A percentile compares a stretch with the other conserved stretches of the same genome.
phyloP scores from a whole-genome alignment of 2,329 filamentous ascomycete species.

The Grosmannia serpens region DNA sequence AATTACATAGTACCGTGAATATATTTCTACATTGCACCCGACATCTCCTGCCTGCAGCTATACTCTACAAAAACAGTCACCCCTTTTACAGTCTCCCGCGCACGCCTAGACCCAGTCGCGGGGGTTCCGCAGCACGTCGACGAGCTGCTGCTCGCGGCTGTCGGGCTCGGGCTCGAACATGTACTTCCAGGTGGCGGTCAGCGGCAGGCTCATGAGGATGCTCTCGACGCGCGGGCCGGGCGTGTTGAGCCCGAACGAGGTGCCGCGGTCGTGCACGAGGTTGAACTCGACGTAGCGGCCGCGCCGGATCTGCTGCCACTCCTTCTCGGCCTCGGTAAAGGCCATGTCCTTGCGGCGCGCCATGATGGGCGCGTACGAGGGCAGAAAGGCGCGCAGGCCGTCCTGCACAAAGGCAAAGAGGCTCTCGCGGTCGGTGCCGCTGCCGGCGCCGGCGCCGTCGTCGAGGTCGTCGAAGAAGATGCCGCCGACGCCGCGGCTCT shows the following conservation, averaged over 20 bases:
- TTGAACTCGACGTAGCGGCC: slow-evolving; percentile 99
- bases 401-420: slow-evolving; percentile 84
- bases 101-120: slow-evolving; percentile 50
- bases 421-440: slow-evolving; percentile 57
- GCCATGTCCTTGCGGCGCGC: slow-evolving; percentile 84
- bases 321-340: slow-evolving; percentile 74
- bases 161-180: slow-evolving; percentile 77
- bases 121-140: slow-evolving; percentile 57
- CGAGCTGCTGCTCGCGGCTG: slow-evolving; percentile 65
- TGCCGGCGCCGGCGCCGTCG: slow-evolving; percentile 51
- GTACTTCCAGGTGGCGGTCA: slow-evolving; percentile 90
- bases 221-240: slow-evolving; percentile 88
- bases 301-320: slow-evolving; percentile 89
- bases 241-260: slow-evolving; percentile 85
- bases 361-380: slow-evolving; percentile 83
- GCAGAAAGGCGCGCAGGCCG: slow-evolving; percentile 76
- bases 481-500: slow-evolving; percentile 79
- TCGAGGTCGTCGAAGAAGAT: slow-evolving; percentile 99
- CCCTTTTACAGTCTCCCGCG: no score
- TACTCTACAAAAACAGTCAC: no score
- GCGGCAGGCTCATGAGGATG: slow-evolving; percentile 90
- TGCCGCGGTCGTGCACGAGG: slow-evolving; percentile 90
- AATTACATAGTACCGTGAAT: no score
- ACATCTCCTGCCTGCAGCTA: no score
- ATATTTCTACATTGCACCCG: no score